Base-by-base conservation (phyloP, 495 filamentous ascomycete species). In the Talaromyces borbonicus region DNA sequence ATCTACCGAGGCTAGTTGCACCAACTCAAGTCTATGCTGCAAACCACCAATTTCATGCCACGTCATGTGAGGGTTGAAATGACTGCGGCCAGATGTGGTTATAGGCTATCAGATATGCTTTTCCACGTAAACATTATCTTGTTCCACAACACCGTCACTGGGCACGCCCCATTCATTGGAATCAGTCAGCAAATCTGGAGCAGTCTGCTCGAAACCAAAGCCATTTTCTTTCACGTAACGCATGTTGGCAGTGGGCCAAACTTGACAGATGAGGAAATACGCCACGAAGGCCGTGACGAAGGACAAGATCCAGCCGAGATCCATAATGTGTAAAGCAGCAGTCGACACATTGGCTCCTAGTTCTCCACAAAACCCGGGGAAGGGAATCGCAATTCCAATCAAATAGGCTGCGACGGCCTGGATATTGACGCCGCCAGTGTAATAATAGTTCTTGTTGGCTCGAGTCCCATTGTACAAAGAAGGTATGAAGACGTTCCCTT, bases 371-470 rank as follows among this genome's bases (percentile, higher is more conserved):
- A 67, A 67, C 1, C 71, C 71, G 0, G 79, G 79, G 0, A 81
- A 59, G 14, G 73, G 72, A n/a, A 79, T 75, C 1, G 68, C 63
- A 3, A 81, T 68, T 35, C 73, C 69, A 19, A 75, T 56, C 32
- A 82, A 20, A 59, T 81, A 77, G 11, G 78, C 73, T 8, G 72
- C 51, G n/a, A 70, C 53, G 5, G 78, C 79, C 26, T 77, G 74
- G 67, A 70, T 74, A 53, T 83, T 82, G 43, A 70, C 63, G 23
- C 77, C 75, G 4, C 27, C 5, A 26, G 52, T 35, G 38, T 65
- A 67, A 7, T 53, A 55, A 56, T 80, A 79, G 27, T 62, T 61
- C 5, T 47, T 20, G 15, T 51, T 47, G 24, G 47, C 46, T 20
- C 40, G 49, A 9, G 50, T 54, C 9, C 56, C 55, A 47, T 54